These are phyloP conservation scores for Sclerotiophoma versabilis DNA, from an alignment of 2,329 filamentous ascomycete species.

Conservation along the genomic window DNA sequence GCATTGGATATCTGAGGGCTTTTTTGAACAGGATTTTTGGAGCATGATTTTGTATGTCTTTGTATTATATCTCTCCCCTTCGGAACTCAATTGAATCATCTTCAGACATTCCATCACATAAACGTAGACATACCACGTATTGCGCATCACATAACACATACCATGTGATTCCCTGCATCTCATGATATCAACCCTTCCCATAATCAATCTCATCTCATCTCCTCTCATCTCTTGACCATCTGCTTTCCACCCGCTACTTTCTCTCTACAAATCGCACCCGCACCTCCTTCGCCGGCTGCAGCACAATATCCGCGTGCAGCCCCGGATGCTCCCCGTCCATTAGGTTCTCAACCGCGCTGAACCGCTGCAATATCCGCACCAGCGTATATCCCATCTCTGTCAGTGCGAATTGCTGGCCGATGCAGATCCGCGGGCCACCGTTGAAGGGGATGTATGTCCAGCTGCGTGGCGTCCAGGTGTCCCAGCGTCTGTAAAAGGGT, in stretches of 20 bases:
- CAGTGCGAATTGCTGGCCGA: conserved; percentile 60
- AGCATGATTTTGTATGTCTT: not conserved
- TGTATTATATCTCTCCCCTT: conserved; percentile 13
- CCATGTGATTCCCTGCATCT: too few species aligned
- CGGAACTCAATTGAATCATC: not conserved
- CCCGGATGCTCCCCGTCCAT: conserved; percentile 48
- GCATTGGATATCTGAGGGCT: not conserved
- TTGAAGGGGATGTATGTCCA: conserved; percentile 61
- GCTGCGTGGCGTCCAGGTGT: conserved; percentile 56
- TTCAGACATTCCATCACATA: too few species aligned
- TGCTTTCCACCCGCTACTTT: not conserved
- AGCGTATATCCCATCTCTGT: conserved; percentile 60
- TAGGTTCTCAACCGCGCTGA: conserved; percentile 51
- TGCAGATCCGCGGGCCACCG: conserved; percentile 58
- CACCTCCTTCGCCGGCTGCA: conserved; percentile 54
- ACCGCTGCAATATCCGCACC: conserved; percentile 56
- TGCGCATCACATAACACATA: too few species aligned
- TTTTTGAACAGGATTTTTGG: not conserved
- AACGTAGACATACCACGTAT: too few species aligned
- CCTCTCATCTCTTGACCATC: too few species aligned
- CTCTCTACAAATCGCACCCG: conserved; percentile 33
- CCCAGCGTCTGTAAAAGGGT: conserved; percentile 49
- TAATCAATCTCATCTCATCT: not conserved
- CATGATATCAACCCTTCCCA: too few species aligned
- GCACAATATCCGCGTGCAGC: conserved; percentile 57